These are phyloP conservation scores for Pestalotiopsis sp. DNA, from an alignment of 2,329 filamentous ascomycete genomes.

Conservation along the genomic window DNA sequence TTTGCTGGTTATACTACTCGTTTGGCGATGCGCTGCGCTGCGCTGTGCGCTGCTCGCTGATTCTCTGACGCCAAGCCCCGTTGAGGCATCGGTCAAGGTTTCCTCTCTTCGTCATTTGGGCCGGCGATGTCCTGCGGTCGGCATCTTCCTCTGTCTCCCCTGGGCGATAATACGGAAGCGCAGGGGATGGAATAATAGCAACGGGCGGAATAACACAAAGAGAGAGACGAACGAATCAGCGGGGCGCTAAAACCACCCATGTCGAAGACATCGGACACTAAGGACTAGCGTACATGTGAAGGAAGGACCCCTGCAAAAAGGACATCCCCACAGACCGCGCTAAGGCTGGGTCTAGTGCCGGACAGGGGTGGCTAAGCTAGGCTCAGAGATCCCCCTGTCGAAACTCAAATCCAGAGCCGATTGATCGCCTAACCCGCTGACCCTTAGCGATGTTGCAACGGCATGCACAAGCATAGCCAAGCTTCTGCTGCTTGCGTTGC, in stretches of 20 bases:
- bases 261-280: neutral
- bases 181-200: neutral
- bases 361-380: neutral
- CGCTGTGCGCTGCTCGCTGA: too few relatives aligned
- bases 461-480: neutral
- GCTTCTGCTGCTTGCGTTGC: neutral
- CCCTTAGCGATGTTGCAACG: neutral
- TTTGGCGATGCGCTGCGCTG: too few relatives aligned
- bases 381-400: neutral
- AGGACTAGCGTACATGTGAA: neutral
- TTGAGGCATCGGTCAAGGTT: conserved; percentile 1
- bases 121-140: conserved; percentile 11
- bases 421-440: neutral
- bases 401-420: neutral
- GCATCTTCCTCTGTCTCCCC: neutral
- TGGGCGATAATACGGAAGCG: neutral
- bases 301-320: conserved; percentile 4
- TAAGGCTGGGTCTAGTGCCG: neutral
- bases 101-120: neutral
- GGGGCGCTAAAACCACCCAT: neutral
- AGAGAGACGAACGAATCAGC: neutral
- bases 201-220: neutral
- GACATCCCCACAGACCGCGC: conserved; percentile 8
- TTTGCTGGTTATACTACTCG: neutral
- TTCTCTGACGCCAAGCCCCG: neutral